Conservation (phyloP, 75 land plant genomes). For the Ceratopteris richardii region DNA sequence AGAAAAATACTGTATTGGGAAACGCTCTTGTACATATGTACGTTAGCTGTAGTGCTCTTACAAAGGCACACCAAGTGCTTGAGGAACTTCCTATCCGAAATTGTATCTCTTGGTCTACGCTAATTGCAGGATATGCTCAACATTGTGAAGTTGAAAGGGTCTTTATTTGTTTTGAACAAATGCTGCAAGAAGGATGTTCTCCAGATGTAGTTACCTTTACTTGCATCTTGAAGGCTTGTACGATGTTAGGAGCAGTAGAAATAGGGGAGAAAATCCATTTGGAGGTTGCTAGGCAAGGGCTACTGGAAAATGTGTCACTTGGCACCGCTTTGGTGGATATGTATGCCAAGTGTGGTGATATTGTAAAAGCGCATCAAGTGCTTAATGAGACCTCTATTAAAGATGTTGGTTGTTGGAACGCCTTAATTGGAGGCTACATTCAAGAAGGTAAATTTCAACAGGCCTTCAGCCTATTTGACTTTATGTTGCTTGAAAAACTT, state of each 20-base stretch:
- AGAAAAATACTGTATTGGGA: conserved; percentile 14
- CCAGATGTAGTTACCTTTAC: conserved; percentile 12
- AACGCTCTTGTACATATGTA: conserved; percentile 14
- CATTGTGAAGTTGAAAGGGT: conserved; percentile 16
- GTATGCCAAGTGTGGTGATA: conserved; percentile 53
- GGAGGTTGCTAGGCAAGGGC: not conserved
- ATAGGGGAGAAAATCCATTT: not conserved
- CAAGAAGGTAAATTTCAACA: conserved; percentile 11
- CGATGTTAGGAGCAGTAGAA: conserved; percentile 6
- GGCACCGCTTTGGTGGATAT: conserved; percentile 43
- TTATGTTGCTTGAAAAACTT: conserved; percentile 1
- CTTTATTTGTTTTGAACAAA: conserved; percentile 17
- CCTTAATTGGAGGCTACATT: conserved; percentile 19
- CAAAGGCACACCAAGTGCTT: conserved; percentile 10
- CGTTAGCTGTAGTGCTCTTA: conserved; percentile 1
- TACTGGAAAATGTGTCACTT: conserved; percentile 38
- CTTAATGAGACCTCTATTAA: conserved; percentile 15
- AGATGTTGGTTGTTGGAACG: conserved; percentile 27
- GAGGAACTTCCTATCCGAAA: conserved; percentile 11
- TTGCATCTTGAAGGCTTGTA: conserved; percentile 11
- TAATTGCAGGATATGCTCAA: conserved; percentile 14
- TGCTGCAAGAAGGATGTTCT: conserved; percentile 4
- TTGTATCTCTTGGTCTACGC: conserved; percentile 9
- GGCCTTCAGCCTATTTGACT: conserved; percentile 8
- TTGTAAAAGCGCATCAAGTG: conserved; percentile 33